Percentiles rank a stretch among this genome's conserved stretches.
phyloP scores from a whole-genome alignment of 2,329 filamentous ascomycete genomes.

The Nannizzia gypsea region DNA sequence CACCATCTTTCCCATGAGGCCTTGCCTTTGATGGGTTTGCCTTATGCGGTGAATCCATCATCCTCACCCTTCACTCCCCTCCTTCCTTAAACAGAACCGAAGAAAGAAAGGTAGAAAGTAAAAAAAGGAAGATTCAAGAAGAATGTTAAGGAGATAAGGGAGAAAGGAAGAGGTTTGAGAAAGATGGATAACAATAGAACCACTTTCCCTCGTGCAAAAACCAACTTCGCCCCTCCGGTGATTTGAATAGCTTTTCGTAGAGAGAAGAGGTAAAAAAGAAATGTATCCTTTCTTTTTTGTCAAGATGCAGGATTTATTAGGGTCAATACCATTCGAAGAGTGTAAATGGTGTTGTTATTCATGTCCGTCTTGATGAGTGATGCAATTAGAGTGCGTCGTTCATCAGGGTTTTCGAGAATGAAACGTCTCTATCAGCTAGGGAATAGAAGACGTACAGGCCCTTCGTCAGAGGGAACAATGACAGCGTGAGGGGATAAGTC shows the following conservation, averaged over 20 bases:
- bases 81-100: background rate
- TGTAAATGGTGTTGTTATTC: slow-evolving; percentile 4
- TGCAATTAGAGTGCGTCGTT: slow-evolving; percentile 4
- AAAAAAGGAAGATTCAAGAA: slow-evolving; percentile 3
- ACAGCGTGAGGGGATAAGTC: background rate
- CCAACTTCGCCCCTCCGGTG: background rate
- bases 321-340: slow-evolving; percentile 4
- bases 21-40: slow-evolving; percentile 29
- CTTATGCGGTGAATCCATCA: slow-evolving; percentile 30
- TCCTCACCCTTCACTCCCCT: background rate
- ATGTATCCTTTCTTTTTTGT: slow-evolving; percentile 5
- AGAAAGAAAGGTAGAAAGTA: background rate
- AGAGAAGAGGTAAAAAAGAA: slow-evolving; percentile 5
- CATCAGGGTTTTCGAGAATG: slow-evolving; percentile 1
- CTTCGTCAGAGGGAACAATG: background rate
- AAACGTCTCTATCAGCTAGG: slow-evolving; percentile 1
- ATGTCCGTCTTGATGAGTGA: slow-evolving; percentile 1
- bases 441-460: slow-evolving; percentile 1
- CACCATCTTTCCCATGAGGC: slow-evolving; percentile 25
- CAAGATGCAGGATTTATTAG: background rate
- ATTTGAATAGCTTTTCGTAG: background rate
- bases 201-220: slow-evolving; percentile 6
- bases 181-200: slow-evolving; percentile 8
- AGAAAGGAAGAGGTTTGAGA: slow-evolving; percentile 4
- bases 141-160: background rate